A percentile compares a stretch with the other conserved stretches of the same genome.
These are phyloP conservation scores for Chalara sp. DNA, from an alignment of 2,329 filamentous ascomycete genomes.

Conservation along the genomic window DNA sequence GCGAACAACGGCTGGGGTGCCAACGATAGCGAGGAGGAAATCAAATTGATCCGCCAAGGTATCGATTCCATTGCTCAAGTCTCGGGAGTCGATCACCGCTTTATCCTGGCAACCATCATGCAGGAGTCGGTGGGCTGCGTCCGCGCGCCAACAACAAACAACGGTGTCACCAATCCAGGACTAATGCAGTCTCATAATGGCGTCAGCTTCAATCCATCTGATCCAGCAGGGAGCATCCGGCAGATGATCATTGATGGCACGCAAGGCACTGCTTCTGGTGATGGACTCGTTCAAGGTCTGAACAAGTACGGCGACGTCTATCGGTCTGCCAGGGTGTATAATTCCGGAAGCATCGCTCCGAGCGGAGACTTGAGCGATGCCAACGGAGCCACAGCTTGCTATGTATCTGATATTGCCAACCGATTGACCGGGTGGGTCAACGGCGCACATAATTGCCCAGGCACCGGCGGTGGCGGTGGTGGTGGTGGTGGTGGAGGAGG, in stretches of 20 bases:
- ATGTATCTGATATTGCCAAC: not conserved
- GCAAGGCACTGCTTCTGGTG: conserved; percentile 19
- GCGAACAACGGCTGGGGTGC: not conserved
- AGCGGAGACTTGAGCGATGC: not conserved
- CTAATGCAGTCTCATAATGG: conserved; percentile 23
- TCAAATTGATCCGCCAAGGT: conserved; percentile 13
- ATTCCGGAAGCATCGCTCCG: not conserved
- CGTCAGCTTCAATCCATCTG: conserved; percentile 13
- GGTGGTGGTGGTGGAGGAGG: too few species aligned
- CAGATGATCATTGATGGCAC: conserved; percentile 27
- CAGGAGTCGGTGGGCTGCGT: conserved; percentile 26
- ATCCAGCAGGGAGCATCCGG: conserved; percentile 15
- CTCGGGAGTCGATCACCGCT: conserved; percentile 22
- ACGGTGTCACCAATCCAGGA: conserved; percentile 11
- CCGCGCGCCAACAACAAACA: conserved; percentile 17
- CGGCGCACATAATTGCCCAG: not conserved
- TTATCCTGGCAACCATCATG: conserved; percentile 27
- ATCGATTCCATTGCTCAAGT: conserved; percentile 5
- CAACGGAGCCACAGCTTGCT: not conserved
- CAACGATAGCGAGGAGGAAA: conserved; percentile 12
- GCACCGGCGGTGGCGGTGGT: not conserved
- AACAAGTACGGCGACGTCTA: conserved; percentile 6
- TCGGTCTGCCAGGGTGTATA: not conserved
- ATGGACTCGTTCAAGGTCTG: conserved; percentile 20
- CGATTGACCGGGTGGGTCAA: not conserved